Conservation (phyloP, 768 basidiomycete genomes). For the Termitomyces sp. region DNA sequence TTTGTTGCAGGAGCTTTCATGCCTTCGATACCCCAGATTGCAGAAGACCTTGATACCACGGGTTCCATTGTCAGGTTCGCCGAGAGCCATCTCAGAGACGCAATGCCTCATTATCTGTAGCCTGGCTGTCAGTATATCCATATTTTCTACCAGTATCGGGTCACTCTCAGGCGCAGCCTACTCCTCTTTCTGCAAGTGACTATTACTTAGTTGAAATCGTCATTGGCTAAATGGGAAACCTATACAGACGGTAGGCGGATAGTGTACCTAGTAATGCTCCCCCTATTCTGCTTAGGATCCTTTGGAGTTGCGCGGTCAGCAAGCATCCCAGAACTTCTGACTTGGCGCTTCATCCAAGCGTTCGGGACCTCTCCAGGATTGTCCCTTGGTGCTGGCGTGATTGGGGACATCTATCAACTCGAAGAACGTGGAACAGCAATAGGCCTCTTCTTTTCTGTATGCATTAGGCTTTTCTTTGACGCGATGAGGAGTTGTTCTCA, state of each 20-base stretch:
- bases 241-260: slow-evolving; percentile 56
- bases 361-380: slow-evolving; percentile 57
- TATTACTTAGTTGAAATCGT: not conserved
- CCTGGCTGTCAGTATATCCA: slow-evolving; percentile 35
- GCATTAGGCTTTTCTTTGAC: not conserved
- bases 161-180: slow-evolving; percentile 33
- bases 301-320: slow-evolving; percentile 51
- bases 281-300: slow-evolving; percentile 56
- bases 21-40: slow-evolving; percentile 73
- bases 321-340: slow-evolving; percentile 45
- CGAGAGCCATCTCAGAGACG: slow-evolving; percentile 20
- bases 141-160: slow-evolving; percentile 33
- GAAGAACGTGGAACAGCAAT: slow-evolving; percentile 51
- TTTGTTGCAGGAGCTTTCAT: slow-evolving; percentile 70
- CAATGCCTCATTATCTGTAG: slow-evolving; percentile 9
- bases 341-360: slow-evolving; percentile 61
- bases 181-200: slow-evolving; percentile 36
- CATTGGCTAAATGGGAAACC: not conserved
- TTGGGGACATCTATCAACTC: slow-evolving; percentile 58
- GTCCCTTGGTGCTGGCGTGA: slow-evolving; percentile 51
- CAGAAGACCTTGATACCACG: slow-evolving; percentile 59
- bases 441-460: slow-evolving; percentile 37
- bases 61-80: slow-evolving; percentile 53
- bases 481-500: not conserved
- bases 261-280: slow-evolving; percentile 60